Base-by-base conservation (phyloP, 768 basidiomycete genomes). In the Tremella fuciformis region DNA sequence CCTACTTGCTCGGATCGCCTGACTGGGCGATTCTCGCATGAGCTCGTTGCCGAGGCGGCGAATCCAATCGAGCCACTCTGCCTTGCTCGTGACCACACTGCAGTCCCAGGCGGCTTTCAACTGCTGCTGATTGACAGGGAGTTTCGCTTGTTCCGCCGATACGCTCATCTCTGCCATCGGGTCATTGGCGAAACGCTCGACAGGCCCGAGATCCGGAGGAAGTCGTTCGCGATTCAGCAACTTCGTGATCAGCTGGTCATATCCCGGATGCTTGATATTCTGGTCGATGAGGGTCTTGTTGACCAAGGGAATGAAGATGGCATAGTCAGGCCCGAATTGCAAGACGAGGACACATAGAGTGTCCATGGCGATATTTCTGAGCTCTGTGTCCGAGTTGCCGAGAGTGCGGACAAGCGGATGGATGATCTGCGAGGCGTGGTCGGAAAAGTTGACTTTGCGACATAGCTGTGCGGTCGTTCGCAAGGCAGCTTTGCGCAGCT, bases 1-100 rank as follows among this genome's bases (percentile, higher is more conserved):
- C 84, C 91, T 91, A 70, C 94, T 97, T 0, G 96, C 92, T 44
- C 96, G 85, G 39, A 99, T 83, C n/a, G 96, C 96, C 79, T 94
- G 92, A 1, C 92, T 96, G 0, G 96, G 94, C 0, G 94, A 97
- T 63, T 98, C 92, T 71, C 93, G 90, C 88, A 99, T 93, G 70
- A 98, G 88, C 74, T 97, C 92, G 1, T 92, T 88, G 16, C 91
- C 86, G 8, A 99, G 82, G 15, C 87, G 83, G 70, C 89, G 91
- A 81, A 96, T 87, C 96, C 96, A 99, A 39, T 92, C 91, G 16
- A 82, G 79, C 96, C 96, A 99, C 64, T 98, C 93, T 34, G 74
- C 75, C 53, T 82, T 82, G 1, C 88, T 88, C 22, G 82, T 79
- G 7, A 89, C 82, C 60, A 84, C 82, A 6, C 88, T 87, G 1